Conservation (phyloP, 73 alveolate species). For the Paramecium tetraurelia region DNA sequence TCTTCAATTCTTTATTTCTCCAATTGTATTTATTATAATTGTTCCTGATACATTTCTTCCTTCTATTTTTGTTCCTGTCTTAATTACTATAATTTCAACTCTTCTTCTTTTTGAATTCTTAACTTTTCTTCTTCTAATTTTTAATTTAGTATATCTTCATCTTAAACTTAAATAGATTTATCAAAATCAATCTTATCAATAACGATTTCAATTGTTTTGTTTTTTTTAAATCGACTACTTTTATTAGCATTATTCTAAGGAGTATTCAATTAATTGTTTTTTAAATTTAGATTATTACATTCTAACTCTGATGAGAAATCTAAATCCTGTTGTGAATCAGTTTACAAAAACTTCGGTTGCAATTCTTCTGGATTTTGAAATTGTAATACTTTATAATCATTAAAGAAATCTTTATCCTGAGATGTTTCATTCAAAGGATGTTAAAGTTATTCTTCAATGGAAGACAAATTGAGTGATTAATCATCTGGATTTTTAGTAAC, state of each 20-base stretch:
- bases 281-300: background rate
- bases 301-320: background rate
- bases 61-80: background rate
- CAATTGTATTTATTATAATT: background rate
- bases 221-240: background rate
- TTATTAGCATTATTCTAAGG: background rate
- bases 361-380: background rate
- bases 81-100: background rate
- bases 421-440: background rate
- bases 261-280: background rate
- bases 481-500: background rate
- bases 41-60: background rate
- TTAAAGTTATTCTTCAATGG: background rate
- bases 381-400: background rate
- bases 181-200: background rate
- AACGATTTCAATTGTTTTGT: background rate
- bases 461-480: background rate
- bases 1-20: background rate
- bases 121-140: background rate
- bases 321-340: background rate
- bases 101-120: background rate
- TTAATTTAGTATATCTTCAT: background rate
- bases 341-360: background rate
- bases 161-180: background rate
- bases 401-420: background rate